Conservation (phyloP, 768 basidiomycete genomes). For the Pulveroboletus ravenelii region DNA sequence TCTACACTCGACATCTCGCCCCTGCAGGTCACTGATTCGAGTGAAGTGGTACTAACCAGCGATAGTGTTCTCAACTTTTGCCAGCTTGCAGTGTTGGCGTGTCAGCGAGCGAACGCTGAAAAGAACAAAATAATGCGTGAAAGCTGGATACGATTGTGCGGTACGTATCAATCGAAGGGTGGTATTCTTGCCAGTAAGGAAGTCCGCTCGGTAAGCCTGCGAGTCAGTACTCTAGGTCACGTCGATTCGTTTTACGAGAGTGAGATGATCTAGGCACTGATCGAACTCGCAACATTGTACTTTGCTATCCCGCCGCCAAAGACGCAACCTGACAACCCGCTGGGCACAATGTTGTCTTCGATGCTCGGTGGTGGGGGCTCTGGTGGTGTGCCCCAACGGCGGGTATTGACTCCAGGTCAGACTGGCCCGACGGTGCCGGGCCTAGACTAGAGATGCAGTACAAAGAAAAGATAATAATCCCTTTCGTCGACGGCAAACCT, state of each 20-base stretch:
- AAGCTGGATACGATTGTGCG: slow-evolving; percentile 80
- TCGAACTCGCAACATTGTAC: slow-evolving; percentile 68
- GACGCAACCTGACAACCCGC: slow-evolving; percentile 65
- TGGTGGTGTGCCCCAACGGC: slow-evolving; percentile 24
- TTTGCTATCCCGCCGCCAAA: slow-evolving; percentile 85
- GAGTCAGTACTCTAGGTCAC: not conserved
- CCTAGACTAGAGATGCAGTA: slow-evolving; percentile 22
- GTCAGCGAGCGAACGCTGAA: slow-evolving; percentile 80
- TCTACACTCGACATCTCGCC: slow-evolving; percentile 39
- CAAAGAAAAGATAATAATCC: not conserved
- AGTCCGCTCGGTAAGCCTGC: slow-evolving; percentile 54
- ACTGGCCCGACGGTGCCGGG: slow-evolving; percentile 22
- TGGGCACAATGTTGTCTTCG: slow-evolving; percentile 86
- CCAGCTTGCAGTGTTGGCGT: slow-evolving; percentile 84
- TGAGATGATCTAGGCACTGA: slow-evolving; percentile 46
- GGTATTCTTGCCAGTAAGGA: slow-evolving; percentile 55
- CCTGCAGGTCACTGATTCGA: slow-evolving; percentile 42
- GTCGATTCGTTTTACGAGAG: not conserved
- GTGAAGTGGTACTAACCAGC: slow-evolving; percentile 69
- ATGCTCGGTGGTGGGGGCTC: slow-evolving; percentile 72
- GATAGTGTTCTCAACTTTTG: slow-evolving; percentile 82
- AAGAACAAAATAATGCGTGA: slow-evolving; percentile 72
- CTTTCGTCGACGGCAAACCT: slow-evolving; percentile 8
- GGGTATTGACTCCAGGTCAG: slow-evolving; percentile 27
- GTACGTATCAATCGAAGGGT: slow-evolving; percentile 75